A percentile compares a stretch with the other conserved stretches of the same genome.
Conservation (phyloP, 1,284 basidiomycete species). For the Athelia sp. region DNA sequence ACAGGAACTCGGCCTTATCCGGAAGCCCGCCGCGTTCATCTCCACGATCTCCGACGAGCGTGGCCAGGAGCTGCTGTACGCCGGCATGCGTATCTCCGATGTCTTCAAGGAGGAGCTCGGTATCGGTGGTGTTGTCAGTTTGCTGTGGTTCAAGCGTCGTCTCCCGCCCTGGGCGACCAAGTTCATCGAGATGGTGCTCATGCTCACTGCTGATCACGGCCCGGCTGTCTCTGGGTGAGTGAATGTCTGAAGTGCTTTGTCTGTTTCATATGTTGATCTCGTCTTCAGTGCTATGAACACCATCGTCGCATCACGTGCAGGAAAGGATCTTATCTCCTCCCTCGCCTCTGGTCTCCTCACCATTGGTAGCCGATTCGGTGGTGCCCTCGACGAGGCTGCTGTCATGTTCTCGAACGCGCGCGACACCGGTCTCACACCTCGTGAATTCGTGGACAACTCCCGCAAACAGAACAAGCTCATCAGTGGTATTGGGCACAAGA, state of each 20-base stretch:
- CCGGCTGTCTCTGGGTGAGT: conserved; percentile 81
- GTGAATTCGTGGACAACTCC: conserved; percentile 97
- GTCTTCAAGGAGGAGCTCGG: conserved; percentile 99
- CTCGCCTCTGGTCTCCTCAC: conserved; percentile 95
- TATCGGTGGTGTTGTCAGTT: conserved; percentile 92
- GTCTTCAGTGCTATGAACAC: conserved; percentile 93
- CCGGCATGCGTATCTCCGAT: conserved; percentile 98
- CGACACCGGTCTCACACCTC: conserved; percentile 88
- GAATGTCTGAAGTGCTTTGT: background rate
- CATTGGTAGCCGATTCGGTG: conserved; percentile 97
- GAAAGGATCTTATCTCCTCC: conserved; percentile 97
- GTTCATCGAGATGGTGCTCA: conserved; percentile 99
- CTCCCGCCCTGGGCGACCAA: conserved; percentile 84
- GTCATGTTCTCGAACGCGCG: conserved; percentile 91
- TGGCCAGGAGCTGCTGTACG: conserved; percentile 97
- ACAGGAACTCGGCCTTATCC: conserved; percentile 95
- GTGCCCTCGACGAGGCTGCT: conserved; percentile 98
- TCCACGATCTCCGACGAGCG: conserved; percentile 99
- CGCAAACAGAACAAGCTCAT: conserved; percentile 97
- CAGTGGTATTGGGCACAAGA: conserved; percentile 99
- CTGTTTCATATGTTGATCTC: no score
- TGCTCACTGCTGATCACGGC: conserved; percentile 98
- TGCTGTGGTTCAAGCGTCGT: conserved; percentile 98
- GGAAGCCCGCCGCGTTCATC: conserved; percentile 99
- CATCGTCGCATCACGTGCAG: conserved; percentile 97